A percentile compares a stretch with the other conserved stretches of the same genome.
Conservation (phyloP, 2,329 filamentous ascomycete genomes). For the Samsoniella hepiali region DNA sequence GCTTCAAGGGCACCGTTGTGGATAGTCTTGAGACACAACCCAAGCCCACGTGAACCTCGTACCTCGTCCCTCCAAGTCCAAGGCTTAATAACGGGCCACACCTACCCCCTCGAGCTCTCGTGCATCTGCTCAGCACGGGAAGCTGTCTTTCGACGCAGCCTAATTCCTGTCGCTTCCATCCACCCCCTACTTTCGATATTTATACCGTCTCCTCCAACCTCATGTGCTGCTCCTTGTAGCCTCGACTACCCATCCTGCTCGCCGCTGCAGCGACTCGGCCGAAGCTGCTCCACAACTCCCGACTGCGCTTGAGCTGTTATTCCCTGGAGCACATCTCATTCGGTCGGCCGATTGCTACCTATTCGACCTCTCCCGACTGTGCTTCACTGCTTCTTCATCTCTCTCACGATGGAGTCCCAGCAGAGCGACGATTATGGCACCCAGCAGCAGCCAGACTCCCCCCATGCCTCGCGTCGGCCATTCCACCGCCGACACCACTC, state of each 20-base stretch:
- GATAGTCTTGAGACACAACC: conserved; percentile 13
- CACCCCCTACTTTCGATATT: not conserved
- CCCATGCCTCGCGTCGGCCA: conserved; percentile 31
- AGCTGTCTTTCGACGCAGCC: not conserved
- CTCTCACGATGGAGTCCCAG: conserved; percentile 30
- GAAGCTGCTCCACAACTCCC: not conserved
- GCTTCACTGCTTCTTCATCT: not conserved
- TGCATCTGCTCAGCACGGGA: conserved; percentile 1
- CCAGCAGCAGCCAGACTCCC: conserved; percentile 32
- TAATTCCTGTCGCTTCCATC: not conserved
- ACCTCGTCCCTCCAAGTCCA: not conserved
- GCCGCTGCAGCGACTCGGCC: not conserved
- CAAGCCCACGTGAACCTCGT: conserved; percentile 17
- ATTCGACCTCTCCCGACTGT: not conserved
- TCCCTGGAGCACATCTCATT: not conserved
- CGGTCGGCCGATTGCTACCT: not conserved
- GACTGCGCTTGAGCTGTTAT: not conserved
- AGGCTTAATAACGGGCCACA: not conserved
- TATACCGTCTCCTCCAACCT: not conserved
- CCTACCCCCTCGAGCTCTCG: conserved; percentile 4
- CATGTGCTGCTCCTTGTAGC: not conserved
- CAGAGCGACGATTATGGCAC: conserved; percentile 28
- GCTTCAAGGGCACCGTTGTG: conserved; percentile 7
- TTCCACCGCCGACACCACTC: conserved; percentile 28
- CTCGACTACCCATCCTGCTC: not conserved